Conservation (phyloP, 441 rosid species). For the Breynia disticha region DNA sequence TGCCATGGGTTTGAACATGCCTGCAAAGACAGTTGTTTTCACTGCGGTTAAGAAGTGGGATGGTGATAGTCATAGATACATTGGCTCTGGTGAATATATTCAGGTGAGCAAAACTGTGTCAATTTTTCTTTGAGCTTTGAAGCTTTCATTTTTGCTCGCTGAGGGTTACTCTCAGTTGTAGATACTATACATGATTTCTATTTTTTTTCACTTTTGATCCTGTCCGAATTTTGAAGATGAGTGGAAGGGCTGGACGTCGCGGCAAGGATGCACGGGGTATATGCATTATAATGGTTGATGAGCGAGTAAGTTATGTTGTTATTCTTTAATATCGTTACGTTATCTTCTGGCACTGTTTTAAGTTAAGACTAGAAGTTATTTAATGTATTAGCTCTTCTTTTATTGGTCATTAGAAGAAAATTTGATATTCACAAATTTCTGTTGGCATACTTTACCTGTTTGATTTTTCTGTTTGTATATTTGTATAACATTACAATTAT, state of each 20-base stretch:
- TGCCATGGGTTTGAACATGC: slow-evolving; percentile 99
- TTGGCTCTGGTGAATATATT: slow-evolving; percentile 95
- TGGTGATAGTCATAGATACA: slow-evolving; percentile 92
- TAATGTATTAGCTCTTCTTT: too few species aligned
- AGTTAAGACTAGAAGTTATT: too few species aligned
- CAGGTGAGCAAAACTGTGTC: slow-evolving; percentile 51
- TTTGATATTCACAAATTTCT: too few species aligned
- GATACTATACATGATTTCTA: slow-evolving; percentile 2
- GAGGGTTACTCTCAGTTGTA: background rate
- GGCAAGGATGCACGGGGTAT: slow-evolving; percentile 96
- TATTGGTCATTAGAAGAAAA: too few species aligned
- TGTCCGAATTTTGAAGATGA: slow-evolving; percentile 52
- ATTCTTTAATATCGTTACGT: background rate
- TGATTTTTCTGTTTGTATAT: too few species aligned
- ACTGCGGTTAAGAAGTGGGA: slow-evolving; percentile 97
- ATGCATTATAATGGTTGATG: slow-evolving; percentile 95
- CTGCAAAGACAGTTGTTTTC: slow-evolving; percentile 95
- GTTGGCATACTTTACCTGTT: too few species aligned
- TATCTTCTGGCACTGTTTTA: background rate
- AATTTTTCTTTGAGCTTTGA: slow-evolving; percentile 7
- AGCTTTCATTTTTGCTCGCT: background rate
- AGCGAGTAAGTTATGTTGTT: slow-evolving; percentile 42
- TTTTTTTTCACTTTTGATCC: slow-evolving; percentile 12
- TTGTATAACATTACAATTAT: too few species aligned
- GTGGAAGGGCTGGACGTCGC: slow-evolving; percentile 99